phyloP scores from a whole-genome alignment of 345 rosid genomes.

The Lepidium didymum region DNA sequence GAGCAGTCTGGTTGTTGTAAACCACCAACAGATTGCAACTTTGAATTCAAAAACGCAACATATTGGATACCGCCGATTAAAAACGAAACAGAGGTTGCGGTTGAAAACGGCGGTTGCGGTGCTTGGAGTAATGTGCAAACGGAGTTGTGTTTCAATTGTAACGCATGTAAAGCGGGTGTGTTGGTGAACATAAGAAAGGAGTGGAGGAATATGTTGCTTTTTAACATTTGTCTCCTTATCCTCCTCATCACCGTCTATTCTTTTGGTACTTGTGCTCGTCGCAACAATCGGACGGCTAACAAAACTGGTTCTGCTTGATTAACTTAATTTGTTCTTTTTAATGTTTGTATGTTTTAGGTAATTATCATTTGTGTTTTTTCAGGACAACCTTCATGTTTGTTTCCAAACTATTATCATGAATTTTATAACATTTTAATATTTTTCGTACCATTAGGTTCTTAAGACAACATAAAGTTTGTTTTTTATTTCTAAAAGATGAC shows the following conservation, averaged over 20 bases:
- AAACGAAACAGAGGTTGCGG: conserved; percentile 9
- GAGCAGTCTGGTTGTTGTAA: conserved; percentile 70
- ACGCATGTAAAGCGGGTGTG: conserved; percentile 58
- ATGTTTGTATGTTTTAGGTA: neutral
- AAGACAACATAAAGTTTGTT: neutral
- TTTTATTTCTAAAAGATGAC: no score
- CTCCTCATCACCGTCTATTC: conserved; percentile 26
- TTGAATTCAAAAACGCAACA: conserved; percentile 37
- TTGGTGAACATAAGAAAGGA: conserved; percentile 30
- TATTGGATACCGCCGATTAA: conserved; percentile 22
- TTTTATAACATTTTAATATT: neutral
- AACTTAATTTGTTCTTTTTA: neutral
- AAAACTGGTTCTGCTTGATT: conserved; percentile 7
- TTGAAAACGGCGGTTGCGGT: conserved; percentile 30
- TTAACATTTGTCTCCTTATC: conserved; percentile 22
- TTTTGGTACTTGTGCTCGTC: conserved; percentile 36
- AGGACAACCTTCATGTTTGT: neutral
- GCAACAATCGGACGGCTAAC: conserved; percentile 21
- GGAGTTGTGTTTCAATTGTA: conserved; percentile 48
- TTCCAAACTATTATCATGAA: neutral
- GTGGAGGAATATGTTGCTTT: conserved; percentile 38
- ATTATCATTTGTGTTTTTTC: neutral
- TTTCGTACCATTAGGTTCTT: neutral
- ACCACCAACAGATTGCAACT: conserved; percentile 53
- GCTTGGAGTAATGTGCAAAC: conserved; percentile 45